A percentile compares a stretch with the other conserved stretches of the same genome.
phyloP scores from a whole-genome alignment of 2,329 filamentous ascomycete genomes.

The Colletotrichum ledebouriae region DNA sequence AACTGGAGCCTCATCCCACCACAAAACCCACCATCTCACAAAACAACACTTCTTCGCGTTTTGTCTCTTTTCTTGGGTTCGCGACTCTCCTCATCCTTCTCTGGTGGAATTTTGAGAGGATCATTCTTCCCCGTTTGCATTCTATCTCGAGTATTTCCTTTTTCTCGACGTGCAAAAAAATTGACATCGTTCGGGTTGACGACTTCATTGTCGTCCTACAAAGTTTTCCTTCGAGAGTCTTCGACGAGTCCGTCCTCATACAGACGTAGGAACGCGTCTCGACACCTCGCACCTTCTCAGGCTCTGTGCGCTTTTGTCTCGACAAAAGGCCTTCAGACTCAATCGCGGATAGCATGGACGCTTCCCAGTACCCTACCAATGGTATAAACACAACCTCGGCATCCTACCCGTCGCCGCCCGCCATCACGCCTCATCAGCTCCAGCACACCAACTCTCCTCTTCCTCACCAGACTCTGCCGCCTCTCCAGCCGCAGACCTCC shows the following conservation, averaged over 20 bases:
- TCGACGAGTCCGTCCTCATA: slow-evolving; percentile 34
- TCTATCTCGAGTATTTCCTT: slow-evolving; percentile 30
- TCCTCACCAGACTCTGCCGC: slow-evolving; percentile 68
- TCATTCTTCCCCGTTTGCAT: slow-evolving; percentile 1
- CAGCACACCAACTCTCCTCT: slow-evolving; percentile 60
- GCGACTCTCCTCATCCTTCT: slow-evolving; percentile 40
- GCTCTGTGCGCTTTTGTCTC: slow-evolving; percentile 42
- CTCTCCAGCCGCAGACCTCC: slow-evolving; percentile 63
- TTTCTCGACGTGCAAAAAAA: slow-evolving; percentile 23
- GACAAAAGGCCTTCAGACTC: slow-evolving; percentile 39
- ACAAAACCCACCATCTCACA: slow-evolving; percentile 43
- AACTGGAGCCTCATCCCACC: slow-evolving; percentile 45
- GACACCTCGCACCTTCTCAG: slow-evolving; percentile 35
- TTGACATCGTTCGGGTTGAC: slow-evolving; percentile 23
- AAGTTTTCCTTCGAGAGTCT: slow-evolving; percentile 34
- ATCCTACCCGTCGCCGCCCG: slow-evolving; percentile 65
- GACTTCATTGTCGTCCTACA: slow-evolving; percentile 42
- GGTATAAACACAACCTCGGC: slow-evolving; percentile 67
- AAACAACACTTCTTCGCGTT: slow-evolving; percentile 40
- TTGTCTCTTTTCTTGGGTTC: slow-evolving; percentile 41
- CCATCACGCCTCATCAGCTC: slow-evolving; percentile 65
- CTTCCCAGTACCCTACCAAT: slow-evolving; percentile 67
- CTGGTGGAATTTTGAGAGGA: slow-evolving; percentile 30
- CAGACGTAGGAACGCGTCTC: slow-evolving; percentile 43
- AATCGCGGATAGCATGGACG: slow-evolving; percentile 63